Conservation (phyloP, 2,329 filamentous ascomycete species). For the Aspergillus bombycis region DNA sequence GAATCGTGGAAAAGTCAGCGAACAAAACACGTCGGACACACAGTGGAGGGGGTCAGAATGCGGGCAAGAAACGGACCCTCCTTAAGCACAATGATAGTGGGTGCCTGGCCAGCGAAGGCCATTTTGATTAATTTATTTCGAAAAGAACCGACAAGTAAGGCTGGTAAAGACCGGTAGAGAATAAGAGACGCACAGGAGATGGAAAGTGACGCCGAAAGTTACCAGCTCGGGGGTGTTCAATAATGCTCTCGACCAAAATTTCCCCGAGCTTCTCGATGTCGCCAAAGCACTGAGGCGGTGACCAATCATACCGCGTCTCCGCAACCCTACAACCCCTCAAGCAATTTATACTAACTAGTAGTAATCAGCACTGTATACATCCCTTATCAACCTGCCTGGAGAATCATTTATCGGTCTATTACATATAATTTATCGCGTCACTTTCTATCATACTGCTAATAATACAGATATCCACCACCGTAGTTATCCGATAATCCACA, state of each 20-base stretch:
- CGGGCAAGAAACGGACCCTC: slow-evolving; percentile 69
- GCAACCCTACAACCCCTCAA: slow-evolving; percentile 20
- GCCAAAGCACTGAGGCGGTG: slow-evolving; percentile 38
- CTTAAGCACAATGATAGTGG: slow-evolving; percentile 96
- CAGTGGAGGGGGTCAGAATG: slow-evolving; percentile 29
- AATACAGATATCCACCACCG: slow-evolving; percentile 1
- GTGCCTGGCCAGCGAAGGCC: slow-evolving; percentile 97
- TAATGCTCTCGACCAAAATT: slow-evolving; percentile 46
- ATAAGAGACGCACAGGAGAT: slow-evolving; percentile 23
- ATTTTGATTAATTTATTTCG: slow-evolving; percentile 55
- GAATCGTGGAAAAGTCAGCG: slow-evolving; percentile 27
- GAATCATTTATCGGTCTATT: neutral
- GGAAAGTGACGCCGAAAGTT: slow-evolving; percentile 30
- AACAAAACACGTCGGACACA: slow-evolving; percentile 21
- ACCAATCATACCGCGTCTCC: slow-evolving; percentile 34
- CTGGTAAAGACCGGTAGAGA: slow-evolving; percentile 8
- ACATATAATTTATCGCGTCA: slow-evolving; percentile 1
- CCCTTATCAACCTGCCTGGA: neutral
- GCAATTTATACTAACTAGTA: neutral
- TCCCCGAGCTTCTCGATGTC: slow-evolving; percentile 42
- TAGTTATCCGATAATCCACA: neutral
- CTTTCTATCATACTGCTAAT: neutral
- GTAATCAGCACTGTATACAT: neutral
- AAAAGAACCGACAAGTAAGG: slow-evolving; percentile 21
- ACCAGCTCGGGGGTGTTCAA: slow-evolving; percentile 35